These are phyloP conservation scores for Herpetomonas muscarum DNA, from an alignment of 208 protist genomes.

Conservation along the genomic window DNA sequence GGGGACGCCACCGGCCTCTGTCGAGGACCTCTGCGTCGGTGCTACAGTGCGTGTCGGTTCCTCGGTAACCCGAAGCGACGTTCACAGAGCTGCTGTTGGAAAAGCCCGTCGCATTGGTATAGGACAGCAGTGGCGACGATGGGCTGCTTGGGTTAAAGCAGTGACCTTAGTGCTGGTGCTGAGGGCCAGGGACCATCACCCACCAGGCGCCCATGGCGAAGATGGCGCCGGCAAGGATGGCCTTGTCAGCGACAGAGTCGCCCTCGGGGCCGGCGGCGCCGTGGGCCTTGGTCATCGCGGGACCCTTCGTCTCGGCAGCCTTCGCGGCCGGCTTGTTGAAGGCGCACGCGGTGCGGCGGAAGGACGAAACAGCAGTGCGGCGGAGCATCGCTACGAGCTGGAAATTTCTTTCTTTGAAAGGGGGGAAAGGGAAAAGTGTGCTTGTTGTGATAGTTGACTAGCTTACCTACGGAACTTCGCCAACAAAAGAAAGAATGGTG, in stretches of 20 bases:
- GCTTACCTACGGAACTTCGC: too few relatives aligned
- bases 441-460: background rate
- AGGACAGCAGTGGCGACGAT: too few relatives aligned
- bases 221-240: constrained; percentile 33
- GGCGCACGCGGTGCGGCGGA: constrained; percentile 2
- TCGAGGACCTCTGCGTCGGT: too few relatives aligned
- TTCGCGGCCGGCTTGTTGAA: constrained; percentile 15
- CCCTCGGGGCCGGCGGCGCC: constrained; percentile 49
- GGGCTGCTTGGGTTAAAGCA: too few relatives aligned
- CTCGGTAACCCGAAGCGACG: too few relatives aligned
- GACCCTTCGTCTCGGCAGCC: constrained; percentile 7
- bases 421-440: constrained; percentile 3
- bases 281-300: constrained; percentile 37
- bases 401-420: background rate
- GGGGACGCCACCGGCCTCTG: too few relatives aligned
- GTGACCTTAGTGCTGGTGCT: constrained; percentile 68
- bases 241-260: constrained; percentile 72
- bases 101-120: too few relatives aligned
- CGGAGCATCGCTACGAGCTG: constrained; percentile 8
- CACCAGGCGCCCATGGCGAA: constrained; percentile 48
- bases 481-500: constrained; percentile 6
- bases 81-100: too few relatives aligned
- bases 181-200: constrained; percentile 44
- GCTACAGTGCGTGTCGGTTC: too few relatives aligned
- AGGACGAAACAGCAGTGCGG: constrained; percentile 15